phyloP scores from a whole-genome alignment of 495 filamentous ascomycete species.

The Penicillium desertorum region DNA sequence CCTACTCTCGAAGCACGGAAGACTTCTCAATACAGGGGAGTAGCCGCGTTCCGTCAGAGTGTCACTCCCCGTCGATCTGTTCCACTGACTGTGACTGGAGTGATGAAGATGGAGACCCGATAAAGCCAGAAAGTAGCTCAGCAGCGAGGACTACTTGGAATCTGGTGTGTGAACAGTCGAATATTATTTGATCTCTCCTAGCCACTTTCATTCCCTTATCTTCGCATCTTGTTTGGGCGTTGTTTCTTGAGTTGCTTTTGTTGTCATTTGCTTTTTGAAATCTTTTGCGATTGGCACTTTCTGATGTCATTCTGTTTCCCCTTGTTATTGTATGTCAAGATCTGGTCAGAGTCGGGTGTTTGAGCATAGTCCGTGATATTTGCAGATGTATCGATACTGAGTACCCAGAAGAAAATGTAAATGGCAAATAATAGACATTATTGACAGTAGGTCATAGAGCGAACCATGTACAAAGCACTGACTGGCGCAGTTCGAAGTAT shows the following conservation, averaged over 20 bases:
- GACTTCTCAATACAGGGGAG: neutral
- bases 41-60: neutral
- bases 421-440: slow-evolving; percentile 31
- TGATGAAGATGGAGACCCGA: slow-evolving; percentile 9
- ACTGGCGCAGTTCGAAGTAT: slow-evolving; percentile 27
- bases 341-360: neutral
- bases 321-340: neutral
- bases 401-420: neutral
- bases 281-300: too few relatives aligned
- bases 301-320: neutral
- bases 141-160: slow-evolving; percentile 16
- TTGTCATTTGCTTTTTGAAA: neutral
- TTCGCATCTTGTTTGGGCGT: neutral
- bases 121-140: neutral
- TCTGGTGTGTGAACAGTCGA: slow-evolving; percentile 16
- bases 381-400: slow-evolving; percentile 1
- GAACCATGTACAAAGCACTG: slow-evolving; percentile 31
- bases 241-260: neutral
- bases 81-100: slow-evolving; percentile 15
- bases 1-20: neutral
- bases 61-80: slow-evolving; percentile 2
- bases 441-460: slow-evolving; percentile 26
- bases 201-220: neutral
- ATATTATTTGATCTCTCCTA: slow-evolving; percentile 14
- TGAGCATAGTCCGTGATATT: neutral